Conservation (phyloP, 345 rosid species). For the Aquilaria sinensis region DNA sequence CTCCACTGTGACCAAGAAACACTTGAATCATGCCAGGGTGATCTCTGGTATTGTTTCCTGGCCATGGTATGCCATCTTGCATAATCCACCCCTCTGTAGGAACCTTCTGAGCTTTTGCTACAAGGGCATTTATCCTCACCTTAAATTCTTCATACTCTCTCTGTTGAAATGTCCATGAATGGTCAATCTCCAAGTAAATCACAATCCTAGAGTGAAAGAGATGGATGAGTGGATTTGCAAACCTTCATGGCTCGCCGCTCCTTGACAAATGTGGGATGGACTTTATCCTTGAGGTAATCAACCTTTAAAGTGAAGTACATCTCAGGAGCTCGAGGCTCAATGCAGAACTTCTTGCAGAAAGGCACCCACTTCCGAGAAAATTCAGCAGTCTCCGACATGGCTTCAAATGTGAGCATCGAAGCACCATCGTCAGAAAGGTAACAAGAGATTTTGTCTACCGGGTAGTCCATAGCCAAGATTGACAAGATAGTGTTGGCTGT, state of each 20-base stretch:
- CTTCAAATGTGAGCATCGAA: constrained; percentile 91
- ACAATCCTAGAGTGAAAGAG: background rate
- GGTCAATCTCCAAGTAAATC: background rate
- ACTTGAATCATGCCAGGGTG: constrained; percentile 98
- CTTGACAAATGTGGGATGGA: constrained; percentile 90
- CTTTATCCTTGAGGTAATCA: constrained; percentile 96
- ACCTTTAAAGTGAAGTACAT: constrained; percentile 68
- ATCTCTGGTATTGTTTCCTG: constrained; percentile 96
- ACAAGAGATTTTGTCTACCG: constrained; percentile 91
- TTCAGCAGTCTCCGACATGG: constrained; percentile 76
- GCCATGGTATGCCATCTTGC: constrained; percentile 99
- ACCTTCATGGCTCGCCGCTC: constrained; percentile 99
- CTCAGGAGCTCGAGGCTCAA: constrained; percentile 78
- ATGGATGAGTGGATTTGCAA: background rate
- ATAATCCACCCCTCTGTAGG: constrained; percentile 95
- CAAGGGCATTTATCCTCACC: constrained; percentile 80
- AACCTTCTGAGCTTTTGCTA: constrained; percentile 76
- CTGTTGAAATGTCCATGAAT: constrained; percentile 32
- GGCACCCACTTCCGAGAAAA: constrained; percentile 90
- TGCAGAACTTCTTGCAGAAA: constrained; percentile 63
- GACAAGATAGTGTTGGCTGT: constrained; percentile 87
- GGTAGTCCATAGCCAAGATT: constrained; percentile 92
- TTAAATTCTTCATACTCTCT: constrained; percentile 97
- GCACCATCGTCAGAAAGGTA: constrained; percentile 96
- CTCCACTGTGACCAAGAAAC: constrained; percentile 85